Evolutionary conservation across 352 stramenopile genomes (phyloP), one percentile per base, ranked within the genome.

Genomic region (Phytopythium boreale): DNA sequence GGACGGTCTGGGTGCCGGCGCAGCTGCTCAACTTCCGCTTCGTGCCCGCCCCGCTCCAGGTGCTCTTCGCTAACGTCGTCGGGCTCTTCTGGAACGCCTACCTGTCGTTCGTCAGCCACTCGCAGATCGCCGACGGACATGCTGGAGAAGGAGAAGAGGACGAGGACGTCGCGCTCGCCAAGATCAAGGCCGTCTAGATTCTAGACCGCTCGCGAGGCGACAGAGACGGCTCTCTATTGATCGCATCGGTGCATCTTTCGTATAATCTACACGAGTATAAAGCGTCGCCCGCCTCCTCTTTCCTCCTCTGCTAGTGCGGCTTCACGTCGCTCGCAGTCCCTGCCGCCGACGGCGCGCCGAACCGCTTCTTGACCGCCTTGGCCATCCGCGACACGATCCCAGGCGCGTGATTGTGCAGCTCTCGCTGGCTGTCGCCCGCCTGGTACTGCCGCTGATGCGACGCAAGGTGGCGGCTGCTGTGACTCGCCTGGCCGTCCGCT

Each of bases 31-130:
- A 95, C 67, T 93, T 95, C 64, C 77, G 79, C 62, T 87, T 95
- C 55, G 84, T 95, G 52, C 82, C 82, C 1, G 79, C 74, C 6
- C 77, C 74, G 17, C 82, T 95, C 44, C 86, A 93, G 64, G 86
- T 95, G 68, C 81, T 95, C 15, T 95, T 95, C 60, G 75, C 86
- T 59, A 95, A 95, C 67, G 76, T 91, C 52, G 59, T 95, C 26
- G 86, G 86, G 22, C 72, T 95, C 47, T 74, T 92, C 50, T 95
- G 86, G 86, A 95, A 95, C 76, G 73, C 79, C 49, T 95, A 95
- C 62, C 66, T 95, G 36, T 94, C 86, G 51, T 89, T 82, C 58
- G 73, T 91, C 56, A 91, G 86, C 67, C 84, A 94, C 69, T 34
- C 53, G 11, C 14, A 51, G 24, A 43, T 53, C 39, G 39, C 26